phyloP scores from a whole-genome alignment of 164 flowering plant species.

The Taxillus chinensis region DNA sequence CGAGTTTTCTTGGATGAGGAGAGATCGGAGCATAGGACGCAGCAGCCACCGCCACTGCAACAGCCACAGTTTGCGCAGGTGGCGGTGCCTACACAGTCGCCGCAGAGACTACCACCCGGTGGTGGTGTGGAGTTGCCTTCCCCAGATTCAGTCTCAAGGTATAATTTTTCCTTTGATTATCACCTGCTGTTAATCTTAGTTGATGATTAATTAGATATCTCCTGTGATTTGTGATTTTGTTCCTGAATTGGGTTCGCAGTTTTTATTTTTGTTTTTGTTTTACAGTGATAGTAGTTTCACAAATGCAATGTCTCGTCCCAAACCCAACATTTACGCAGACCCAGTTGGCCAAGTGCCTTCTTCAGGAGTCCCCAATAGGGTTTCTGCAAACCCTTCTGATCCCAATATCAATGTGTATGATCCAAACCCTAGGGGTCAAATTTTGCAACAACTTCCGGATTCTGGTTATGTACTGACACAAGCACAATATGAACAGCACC shows the following conservation, averaged over 20 bases:
- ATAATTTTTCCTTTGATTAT: background rate
- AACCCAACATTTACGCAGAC: conserved; percentile 56
- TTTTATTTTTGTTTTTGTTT: conserved; percentile 10
- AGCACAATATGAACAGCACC: conserved; percentile 10
- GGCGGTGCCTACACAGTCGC: conserved; percentile 11
- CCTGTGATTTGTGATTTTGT: background rate
- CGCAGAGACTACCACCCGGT: conserved; percentile 26
- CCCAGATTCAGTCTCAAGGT: conserved; percentile 40
- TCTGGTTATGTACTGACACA: conserved; percentile 34
- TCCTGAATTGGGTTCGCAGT: conserved; percentile 12
- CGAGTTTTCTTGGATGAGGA: conserved; percentile 66
- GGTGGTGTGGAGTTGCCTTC: conserved; percentile 26
- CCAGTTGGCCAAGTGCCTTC: conserved; percentile 24
- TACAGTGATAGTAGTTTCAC: conserved; percentile 52
- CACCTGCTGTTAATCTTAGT: background rate
- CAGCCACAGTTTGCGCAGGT: conserved; percentile 5
- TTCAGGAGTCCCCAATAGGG: conserved; percentile 23
- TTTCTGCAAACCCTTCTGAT: conserved; percentile 31
- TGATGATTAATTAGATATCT: background rate
- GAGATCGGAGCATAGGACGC: conserved; percentile 59
- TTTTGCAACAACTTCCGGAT: conserved; percentile 51
- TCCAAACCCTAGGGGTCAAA: conserved; percentile 39
- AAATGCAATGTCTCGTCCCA: conserved; percentile 37
- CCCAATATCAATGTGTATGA: conserved; percentile 33
- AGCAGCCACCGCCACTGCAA: conserved; percentile 16